phyloP scores from a whole-genome alignment of 2,329 filamentous ascomycete genomes.

The Coniochaeta prunicola region DNA sequence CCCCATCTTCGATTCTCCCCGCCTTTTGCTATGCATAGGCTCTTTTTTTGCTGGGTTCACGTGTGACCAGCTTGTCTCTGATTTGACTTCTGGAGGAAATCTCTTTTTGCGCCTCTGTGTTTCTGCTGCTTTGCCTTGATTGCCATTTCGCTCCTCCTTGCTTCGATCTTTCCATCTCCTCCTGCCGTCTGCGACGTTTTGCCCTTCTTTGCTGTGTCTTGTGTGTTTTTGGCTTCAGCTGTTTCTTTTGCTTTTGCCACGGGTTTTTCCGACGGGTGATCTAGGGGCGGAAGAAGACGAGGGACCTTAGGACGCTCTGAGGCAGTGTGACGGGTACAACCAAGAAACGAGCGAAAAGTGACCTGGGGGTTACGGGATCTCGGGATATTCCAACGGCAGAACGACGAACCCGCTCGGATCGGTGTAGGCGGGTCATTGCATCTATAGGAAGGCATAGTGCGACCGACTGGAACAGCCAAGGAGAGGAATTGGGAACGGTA shows the following conservation, averaged over 20 bases:
- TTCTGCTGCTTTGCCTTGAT: not conserved
- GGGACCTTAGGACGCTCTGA: too few species aligned
- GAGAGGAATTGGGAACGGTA: too few species aligned
- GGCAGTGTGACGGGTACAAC: too few species aligned
- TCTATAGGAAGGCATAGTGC: too few species aligned
- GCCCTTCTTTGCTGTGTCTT: not conserved
- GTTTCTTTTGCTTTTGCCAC: not conserved
- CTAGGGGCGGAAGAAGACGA: not conserved
- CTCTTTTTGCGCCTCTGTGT: not conserved
- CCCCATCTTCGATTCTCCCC: conserved; percentile 2
- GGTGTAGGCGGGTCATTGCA: too few species aligned
- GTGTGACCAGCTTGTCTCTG: not conserved
- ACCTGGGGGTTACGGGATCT: too few species aligned
- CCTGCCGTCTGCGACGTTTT: not conserved
- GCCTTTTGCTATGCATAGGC: not conserved
- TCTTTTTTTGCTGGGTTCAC: not conserved
- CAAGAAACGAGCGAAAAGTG: too few species aligned
- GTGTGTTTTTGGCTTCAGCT: not conserved
- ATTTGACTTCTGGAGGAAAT: not conserved
- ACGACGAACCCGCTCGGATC: too few species aligned
- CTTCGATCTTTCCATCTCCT: not conserved
- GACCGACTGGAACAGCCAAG: too few species aligned
- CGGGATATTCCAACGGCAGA: too few species aligned
- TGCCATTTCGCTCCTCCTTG: not conserved
- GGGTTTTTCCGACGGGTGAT: not conserved